Evolutionary conservation across 1,139 yeast genomes (phyloP).

Genomic region (Ashbya aceris): DNA sequence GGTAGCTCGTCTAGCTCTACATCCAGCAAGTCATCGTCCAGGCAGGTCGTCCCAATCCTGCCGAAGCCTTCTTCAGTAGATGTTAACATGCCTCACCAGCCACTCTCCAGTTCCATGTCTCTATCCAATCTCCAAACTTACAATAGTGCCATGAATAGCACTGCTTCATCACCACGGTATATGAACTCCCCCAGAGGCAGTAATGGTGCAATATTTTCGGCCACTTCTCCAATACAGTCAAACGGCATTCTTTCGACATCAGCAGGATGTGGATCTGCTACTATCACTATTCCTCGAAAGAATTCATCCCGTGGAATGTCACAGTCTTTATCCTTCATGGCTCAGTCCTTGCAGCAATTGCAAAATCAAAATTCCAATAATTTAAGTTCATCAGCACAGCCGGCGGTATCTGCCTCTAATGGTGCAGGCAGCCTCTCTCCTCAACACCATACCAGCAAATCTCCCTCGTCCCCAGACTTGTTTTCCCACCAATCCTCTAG

Average conservation of each 20-base stretch:
- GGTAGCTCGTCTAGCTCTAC: conserved; percentile 26
- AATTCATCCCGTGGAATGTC: conserved; percentile 24
- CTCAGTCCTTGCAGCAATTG: conserved; percentile 19
- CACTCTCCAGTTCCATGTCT: background rate
- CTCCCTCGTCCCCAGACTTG: no score
- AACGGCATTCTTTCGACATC: conserved; percentile 8
- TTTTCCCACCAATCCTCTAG: no score
- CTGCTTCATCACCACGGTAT: conserved; percentile 25
- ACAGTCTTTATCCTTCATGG: conserved; percentile 25
- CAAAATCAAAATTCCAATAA: conserved; percentile 14
- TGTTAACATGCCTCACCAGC: conserved; percentile 3
- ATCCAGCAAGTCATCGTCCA: conserved; percentile 26
- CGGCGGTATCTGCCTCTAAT: background rate
- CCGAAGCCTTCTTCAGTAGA: conserved; percentile 25
- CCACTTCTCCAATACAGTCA: conserved; percentile 4
- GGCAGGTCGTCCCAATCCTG: conserved; percentile 28
- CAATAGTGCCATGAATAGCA: conserved; percentile 21
- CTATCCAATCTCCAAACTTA: background rate
- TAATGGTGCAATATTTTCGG: conserved; percentile 1
- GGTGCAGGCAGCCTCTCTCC: no score
- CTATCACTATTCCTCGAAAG: conserved; percentile 21
- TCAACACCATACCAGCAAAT: no score
- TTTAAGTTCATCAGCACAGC: conserved; percentile 7
- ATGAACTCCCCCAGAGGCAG: conserved; percentile 9
- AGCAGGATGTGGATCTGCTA: conserved; percentile 20